phyloP scores from a whole-genome alignment of 2,329 filamentous ascomycete species.

The Ascocoryne sarcoides region DNA sequence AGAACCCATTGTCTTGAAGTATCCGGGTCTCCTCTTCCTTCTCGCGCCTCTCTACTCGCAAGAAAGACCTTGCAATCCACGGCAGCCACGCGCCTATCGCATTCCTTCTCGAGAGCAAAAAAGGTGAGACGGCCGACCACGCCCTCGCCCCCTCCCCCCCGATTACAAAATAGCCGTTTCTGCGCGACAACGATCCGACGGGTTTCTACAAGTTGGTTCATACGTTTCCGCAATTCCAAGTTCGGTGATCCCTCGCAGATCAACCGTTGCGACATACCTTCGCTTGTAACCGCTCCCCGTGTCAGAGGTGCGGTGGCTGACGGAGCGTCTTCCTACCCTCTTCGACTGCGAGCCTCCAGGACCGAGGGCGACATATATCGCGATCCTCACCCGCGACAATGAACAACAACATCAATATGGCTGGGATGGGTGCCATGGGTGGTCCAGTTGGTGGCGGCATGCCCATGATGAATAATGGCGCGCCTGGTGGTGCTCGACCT shows the following conservation, averaged over 20 bases:
- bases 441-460: constrained; percentile 55
- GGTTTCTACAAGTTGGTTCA: neutral
- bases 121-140: neutral
- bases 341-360: constrained; percentile 15
- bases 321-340: constrained; percentile 5
- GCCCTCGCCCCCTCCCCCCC: neutral
- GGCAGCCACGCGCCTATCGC: constrained; percentile 1
- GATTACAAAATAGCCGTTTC: neutral
- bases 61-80: neutral
- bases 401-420: constrained; percentile 43
- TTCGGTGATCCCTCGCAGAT: too few relatives aligned
- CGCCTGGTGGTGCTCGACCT: constrained; percentile 26
- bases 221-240: neutral
- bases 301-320: constrained; percentile 2
- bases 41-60: neutral
- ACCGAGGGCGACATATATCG: constrained; percentile 15
- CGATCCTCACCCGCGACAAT: constrained; percentile 23
- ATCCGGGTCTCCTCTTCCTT: neutral
- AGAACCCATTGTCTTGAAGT: neutral
- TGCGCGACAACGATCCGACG: neutral
- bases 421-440: constrained; percentile 56
- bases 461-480: constrained; percentile 53
- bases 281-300: neutral
- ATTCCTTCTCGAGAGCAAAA: constrained; percentile 1
- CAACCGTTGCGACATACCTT: neutral